Evolutionary conservation across 2,329 filamentous ascomycete species (phyloP).

Genomic region (Aspergillus latus): DNA sequence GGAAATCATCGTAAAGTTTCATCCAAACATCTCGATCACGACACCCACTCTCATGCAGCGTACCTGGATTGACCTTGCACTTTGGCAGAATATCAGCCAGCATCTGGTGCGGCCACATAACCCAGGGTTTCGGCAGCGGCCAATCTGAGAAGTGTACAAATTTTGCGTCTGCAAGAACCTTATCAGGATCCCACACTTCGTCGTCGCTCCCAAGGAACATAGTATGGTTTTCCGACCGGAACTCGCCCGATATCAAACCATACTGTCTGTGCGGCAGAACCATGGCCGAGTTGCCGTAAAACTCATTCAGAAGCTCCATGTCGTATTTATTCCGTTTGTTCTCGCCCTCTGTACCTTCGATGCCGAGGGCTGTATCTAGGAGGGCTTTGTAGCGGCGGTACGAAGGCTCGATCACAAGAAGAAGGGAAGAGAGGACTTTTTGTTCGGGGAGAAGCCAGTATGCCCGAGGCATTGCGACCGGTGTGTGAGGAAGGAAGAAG

Average conservation of each 20-base stretch:
- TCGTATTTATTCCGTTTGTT: slow-evolving; percentile 49
- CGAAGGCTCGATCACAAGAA: slow-evolving; percentile 64
- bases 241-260: slow-evolving; percentile 62
- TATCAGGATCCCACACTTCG: slow-evolving; percentile 61
- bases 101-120: slow-evolving; percentile 42
- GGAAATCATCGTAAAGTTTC: slow-evolving; percentile 39
- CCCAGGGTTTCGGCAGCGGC: slow-evolving; percentile 67
- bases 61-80: slow-evolving; percentile 37
- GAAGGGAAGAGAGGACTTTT: slow-evolving; percentile 58
- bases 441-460: slow-evolving; percentile 64
- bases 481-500: slow-evolving; percentile 62
- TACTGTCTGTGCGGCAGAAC: slow-evolving; percentile 65
- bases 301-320: slow-evolving; percentile 67
- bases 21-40: slow-evolving; percentile 41
- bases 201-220: slow-evolving; percentile 52
- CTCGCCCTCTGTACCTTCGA: slow-evolving; percentile 13
- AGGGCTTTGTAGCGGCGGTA: slow-evolving; percentile 45
- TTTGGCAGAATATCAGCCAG: slow-evolving; percentile 34
- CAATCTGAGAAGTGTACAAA: slow-evolving; percentile 71
- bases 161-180: slow-evolving; percentile 60
- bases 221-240: slow-evolving; percentile 55
- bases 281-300: slow-evolving; percentile 59
- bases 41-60: slow-evolving; percentile 37
- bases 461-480: slow-evolving; percentile 67
- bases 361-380: slow-evolving; percentile 25